Conservation (phyloP, 1,139 yeast species). For the Yamadazyma atmosphaerica region DNA sequence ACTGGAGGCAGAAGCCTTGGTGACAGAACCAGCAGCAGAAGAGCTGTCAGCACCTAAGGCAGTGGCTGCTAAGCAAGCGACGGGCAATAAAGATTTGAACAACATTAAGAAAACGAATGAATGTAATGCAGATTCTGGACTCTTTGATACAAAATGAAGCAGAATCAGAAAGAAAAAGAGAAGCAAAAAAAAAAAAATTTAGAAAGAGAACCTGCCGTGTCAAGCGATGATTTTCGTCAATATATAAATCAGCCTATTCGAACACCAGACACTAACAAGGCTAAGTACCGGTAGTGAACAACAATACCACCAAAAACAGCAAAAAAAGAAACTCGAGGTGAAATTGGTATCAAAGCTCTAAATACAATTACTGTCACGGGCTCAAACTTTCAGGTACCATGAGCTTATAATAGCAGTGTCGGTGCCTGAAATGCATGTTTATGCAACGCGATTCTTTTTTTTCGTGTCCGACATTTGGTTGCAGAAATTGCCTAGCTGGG, state of each 20-base stretch:
- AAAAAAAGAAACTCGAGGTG: neutral
- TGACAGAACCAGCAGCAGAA: constrained; percentile 6
- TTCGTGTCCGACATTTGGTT: constrained; percentile 3
- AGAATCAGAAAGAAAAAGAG: neutral
- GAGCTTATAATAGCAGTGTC: neutral
- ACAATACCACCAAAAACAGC: neutral
- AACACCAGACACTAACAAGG: neutral
- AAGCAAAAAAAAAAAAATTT: neutral
- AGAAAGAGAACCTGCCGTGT: neutral
- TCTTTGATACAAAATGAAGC: neutral
- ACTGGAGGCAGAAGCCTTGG: constrained; percentile 7
- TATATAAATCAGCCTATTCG: neutral
- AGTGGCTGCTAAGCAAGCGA: constrained; percentile 12
- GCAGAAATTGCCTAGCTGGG: constrained; percentile 5
- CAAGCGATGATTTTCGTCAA: neutral
- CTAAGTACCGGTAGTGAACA: too few relatives aligned
- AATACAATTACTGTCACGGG: neutral
- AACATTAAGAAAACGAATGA: constrained; percentile 16
- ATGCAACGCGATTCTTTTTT: neutral
- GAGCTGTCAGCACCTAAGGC: constrained; percentile 16
- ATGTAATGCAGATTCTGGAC: neutral
- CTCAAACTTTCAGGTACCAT: neutral
- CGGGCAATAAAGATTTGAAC: constrained; percentile 18
- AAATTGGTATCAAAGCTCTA: neutral
- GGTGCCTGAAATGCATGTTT: neutral